Evolutionary conservation across 192 early-diverging fungal genomes (phyloP), one percentile per base, ranked within the genome.

Genomic region (Coemansia guatemalensis): DNA sequence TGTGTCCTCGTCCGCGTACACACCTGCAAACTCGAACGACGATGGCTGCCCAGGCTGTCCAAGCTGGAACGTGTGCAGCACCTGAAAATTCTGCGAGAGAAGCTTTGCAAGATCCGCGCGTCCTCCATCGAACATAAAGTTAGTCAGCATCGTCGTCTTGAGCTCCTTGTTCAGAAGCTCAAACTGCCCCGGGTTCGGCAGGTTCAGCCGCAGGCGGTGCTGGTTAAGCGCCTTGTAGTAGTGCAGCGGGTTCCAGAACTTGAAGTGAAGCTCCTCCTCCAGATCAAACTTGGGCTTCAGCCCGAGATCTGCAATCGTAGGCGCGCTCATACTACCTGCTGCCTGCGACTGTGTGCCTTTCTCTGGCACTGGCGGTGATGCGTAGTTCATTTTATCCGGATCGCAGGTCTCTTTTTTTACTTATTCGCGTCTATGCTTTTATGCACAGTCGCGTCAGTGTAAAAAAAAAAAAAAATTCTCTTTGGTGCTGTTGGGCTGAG

Each of bases 61-160:
- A 81, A 96, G 89, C 33, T 88, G 83, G 74, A 98, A 90, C 41
- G 89, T 87, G 85, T 99, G 97, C 27, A 91, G 87, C 44, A 95
- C 91, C 65, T 97, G 94, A 83, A 99, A 97, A 84, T 94, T 93
- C 50, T 84, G 90, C 59, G 93, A 93, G 71, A 97, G 78, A n/a
- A 93, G 86, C 68, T 95, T 96, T 24, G 90, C 87, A 62, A 98
- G 84, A 63, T 98, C 94, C 55, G 94, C 92, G 61, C 93, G 92
- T 5, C 90, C 96, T 62, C 97, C 97, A 60, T 99, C 95, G 71
- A 98, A 92, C 65, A 93, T 75, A 76, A 90, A 89, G 78, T 92
- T 89, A 21, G 93, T 89, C 67, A 91, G 82, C 76, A 96, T 89
- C 21, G 89, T 87, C 54, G 77, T 88, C 41, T 76, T 71, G 53